Evolutionary conservation across 139 green algal species (phyloP), one percentile per base, ranked within the genome.

Genomic region (Chlorella sorokiniana): DNA sequence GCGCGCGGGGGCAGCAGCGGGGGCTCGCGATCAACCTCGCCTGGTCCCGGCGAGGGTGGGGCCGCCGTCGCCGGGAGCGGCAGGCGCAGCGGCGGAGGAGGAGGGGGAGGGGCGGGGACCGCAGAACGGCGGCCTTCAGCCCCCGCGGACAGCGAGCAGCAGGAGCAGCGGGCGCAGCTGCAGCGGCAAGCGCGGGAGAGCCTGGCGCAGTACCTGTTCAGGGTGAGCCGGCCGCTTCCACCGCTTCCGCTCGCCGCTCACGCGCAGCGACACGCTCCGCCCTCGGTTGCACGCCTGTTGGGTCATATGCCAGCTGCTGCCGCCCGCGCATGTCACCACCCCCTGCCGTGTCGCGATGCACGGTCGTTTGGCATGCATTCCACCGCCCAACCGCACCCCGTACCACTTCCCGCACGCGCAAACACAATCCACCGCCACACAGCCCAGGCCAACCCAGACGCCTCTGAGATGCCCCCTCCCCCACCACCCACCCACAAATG

Each of bases 141-240:
- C 44, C 2, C 45, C 35, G 40, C 35, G 3, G 35, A 52, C 22
- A 31, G 31, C 22, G 41, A 51, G 76, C 76, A 44, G 61, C 41
- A 7, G 40, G n/a, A 7, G 72, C 27, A 65, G 80, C 69, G 42
- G 77, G n/a, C 33, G 69, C 81, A 42, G 69, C 67, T 88, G 83
- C 68, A 75, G 29, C 76, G 59, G 40, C n/a, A 31, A 33, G 81
- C 69, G 1, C 69, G 69, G 69, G 42, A 76, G 42, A 41, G 68
- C 29, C 29, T 88, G 7, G 78, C 82, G 3, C 69, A 78, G 8
- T 91, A 89, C 64, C 59, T 91, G 4, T 87, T 86, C 54, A 78
- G 77, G 44, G 83, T 76, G 67, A 54, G 77, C 16, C 0, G 20
- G 62, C 29, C 16, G 48, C 48, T 59, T 11, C 48, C 16, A 16